A percentile compares a stretch with the other conserved stretches of the same genome.
Conservation (phyloP, 2,329 filamentous ascomycete species). For the Paracoccidioides lutzii region DNA sequence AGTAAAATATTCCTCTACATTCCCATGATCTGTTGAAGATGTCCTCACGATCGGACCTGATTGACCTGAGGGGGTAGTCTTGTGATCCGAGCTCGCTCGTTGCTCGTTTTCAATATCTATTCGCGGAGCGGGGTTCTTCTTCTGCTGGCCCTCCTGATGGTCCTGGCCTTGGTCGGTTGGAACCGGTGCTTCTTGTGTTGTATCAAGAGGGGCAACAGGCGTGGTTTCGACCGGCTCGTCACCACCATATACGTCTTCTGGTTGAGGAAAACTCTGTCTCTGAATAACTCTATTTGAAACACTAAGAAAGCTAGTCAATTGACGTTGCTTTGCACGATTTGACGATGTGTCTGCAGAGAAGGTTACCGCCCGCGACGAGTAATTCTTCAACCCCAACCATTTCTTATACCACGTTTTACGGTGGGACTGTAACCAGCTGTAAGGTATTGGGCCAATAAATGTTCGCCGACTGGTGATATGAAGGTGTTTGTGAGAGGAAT, state of each 20-base stretch:
- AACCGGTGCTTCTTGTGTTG: neutral
- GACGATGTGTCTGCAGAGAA: slow-evolving; percentile 38
- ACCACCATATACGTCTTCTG: slow-evolving; percentile 19
- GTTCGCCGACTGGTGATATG: slow-evolving; percentile 48
- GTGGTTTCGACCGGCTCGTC: slow-evolving; percentile 7
- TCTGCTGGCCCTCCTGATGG: too few species aligned
- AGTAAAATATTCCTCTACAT: neutral
- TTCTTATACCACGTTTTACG: slow-evolving; percentile 50
- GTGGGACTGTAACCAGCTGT: slow-evolving; percentile 51
- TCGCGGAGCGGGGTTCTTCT: neutral
- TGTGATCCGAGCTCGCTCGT: neutral
- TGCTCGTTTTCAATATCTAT: neutral
- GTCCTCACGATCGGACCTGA: neutral
- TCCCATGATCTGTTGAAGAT: neutral
- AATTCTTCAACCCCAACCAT: slow-evolving; percentile 32
- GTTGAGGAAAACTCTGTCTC: slow-evolving; percentile 22
- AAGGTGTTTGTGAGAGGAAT: slow-evolving; percentile 49
- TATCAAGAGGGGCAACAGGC: slow-evolving; percentile 8
- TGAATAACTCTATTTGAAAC: slow-evolving; percentile 17
- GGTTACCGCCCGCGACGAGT: slow-evolving; percentile 36
- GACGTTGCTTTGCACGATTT: slow-evolving; percentile 26
- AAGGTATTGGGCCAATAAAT: slow-evolving; percentile 54
- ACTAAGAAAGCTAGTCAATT: slow-evolving; percentile 18
- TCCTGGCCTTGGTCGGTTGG: neutral
- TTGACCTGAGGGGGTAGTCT: neutral